These are phyloP conservation scores for Tardiomyces depauwii DNA, from an alignment of 1,139 yeast genomes.

Conservation along the genomic window DNA sequence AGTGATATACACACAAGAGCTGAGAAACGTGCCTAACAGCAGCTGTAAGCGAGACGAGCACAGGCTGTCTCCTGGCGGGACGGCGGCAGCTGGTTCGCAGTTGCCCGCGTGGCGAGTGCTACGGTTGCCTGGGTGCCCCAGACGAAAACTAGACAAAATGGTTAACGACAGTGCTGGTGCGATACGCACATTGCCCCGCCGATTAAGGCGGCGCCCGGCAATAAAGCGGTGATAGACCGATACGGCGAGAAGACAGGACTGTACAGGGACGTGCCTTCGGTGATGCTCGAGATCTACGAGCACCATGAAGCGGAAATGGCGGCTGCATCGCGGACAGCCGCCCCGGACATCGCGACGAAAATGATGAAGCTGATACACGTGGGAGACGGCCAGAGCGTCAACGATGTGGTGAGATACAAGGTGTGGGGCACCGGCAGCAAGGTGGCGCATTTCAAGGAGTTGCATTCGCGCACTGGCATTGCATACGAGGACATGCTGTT, in stretches of 20 bases:
- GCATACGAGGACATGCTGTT: constrained; percentile 42
- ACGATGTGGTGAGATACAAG: constrained; percentile 37
- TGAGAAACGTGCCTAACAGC: constrained; percentile 1
- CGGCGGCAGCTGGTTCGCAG: too few relatives aligned
- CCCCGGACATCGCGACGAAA: constrained; percentile 51
- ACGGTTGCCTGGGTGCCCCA: neutral
- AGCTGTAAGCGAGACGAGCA: constrained; percentile 11
- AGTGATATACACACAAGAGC: neutral
- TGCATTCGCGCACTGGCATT: constrained; percentile 39
- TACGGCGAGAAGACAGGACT: constrained; percentile 40
- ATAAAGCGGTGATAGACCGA: constrained; percentile 31
- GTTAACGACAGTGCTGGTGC: constrained; percentile 33
- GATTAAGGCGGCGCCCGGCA: constrained; percentile 20
- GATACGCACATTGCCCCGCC: constrained; percentile 62
- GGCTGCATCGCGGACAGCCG: constrained; percentile 58
- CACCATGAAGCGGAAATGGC: constrained; percentile 36
- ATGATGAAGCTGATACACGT: constrained; percentile 30
- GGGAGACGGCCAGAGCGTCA: constrained; percentile 34
- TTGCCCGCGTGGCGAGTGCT: too few relatives aligned
- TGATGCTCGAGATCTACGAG: constrained; percentile 34
- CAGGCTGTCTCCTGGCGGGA: too few relatives aligned
- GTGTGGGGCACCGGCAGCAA: constrained; percentile 68
- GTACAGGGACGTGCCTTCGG: constrained; percentile 49
- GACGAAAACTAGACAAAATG: neutral
- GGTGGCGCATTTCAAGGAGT: constrained; percentile 40